Evolutionary conservation across 306 rosid species (phyloP).

Genomic region (Chamaecrista fasciculata): DNA sequence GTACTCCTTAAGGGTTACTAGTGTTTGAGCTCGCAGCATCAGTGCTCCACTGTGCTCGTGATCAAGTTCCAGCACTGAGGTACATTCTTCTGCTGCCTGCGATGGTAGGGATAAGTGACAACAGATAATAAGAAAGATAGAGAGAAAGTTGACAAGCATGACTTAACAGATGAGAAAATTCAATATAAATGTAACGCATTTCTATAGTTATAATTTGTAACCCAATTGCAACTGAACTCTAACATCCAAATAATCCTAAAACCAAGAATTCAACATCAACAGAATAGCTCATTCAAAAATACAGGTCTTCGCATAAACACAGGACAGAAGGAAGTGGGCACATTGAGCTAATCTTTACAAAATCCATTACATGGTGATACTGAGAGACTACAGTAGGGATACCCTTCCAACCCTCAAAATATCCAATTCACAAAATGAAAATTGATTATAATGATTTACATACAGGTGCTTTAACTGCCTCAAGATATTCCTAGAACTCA

Average conservation of each 20-base stretch:
- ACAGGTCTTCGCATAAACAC: not conserved
- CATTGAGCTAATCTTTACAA: not conserved
- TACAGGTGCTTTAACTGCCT: not conserved
- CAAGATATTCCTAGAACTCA: not conserved
- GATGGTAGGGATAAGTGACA: constrained; percentile 13
- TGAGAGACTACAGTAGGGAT: not conserved
- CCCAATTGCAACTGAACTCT: not conserved
- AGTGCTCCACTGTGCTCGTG: constrained; percentile 57
- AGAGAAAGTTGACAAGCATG: not conserved
- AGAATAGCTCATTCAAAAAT: not conserved
- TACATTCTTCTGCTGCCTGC: constrained; percentile 70
- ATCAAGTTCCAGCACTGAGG: constrained; percentile 64
- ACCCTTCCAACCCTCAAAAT: not conserved
- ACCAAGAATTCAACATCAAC: not conserved
- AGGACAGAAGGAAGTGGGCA: not conserved
- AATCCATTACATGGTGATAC: not conserved
- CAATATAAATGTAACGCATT: not conserved
- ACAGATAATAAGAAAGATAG: not conserved
- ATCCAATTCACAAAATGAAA: not conserved
- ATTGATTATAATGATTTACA: not conserved
- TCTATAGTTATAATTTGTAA: not conserved
- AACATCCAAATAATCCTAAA: not conserved
- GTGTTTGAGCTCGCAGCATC: constrained; percentile 66
- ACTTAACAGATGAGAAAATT: not conserved
- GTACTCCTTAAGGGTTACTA: constrained; percentile 62